Percentiles rank a stretch among this genome's conserved stretches.
These are phyloP conservation scores for Phylloporus scabripes DNA, from an alignment of 768 basidiomycete species.

Conservation along the genomic window DNA sequence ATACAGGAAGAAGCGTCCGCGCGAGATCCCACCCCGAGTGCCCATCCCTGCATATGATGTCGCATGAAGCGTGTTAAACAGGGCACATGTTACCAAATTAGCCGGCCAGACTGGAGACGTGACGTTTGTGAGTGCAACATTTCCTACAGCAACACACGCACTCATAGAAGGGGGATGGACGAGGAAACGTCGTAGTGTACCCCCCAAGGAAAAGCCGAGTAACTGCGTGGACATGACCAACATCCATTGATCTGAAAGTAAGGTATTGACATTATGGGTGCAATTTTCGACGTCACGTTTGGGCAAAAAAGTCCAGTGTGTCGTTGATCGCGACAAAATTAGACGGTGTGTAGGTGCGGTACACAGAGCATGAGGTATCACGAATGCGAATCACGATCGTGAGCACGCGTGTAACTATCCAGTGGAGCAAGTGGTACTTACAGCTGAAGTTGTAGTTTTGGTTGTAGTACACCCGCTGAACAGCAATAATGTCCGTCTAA, in stretches of 20 bases:
- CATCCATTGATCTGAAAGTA: conserved; percentile 48
- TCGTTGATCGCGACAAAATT: not conserved
- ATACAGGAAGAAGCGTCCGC: conserved; percentile 48
- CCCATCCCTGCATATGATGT: conserved; percentile 42
- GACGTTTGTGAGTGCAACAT: not conserved
- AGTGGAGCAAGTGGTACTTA: conserved; percentile 18
- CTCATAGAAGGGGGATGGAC: conserved; percentile 66
- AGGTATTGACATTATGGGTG: not conserved
- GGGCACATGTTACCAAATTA: conserved; percentile 60
- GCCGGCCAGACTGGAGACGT: conserved; percentile 59
- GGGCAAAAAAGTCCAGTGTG: not conserved
- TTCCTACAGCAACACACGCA: conserved; percentile 19
- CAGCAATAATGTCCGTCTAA: conserved; percentile 64
- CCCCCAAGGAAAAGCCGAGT: conserved; percentile 59
- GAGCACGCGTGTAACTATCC: not conserved
- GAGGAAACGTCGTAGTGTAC: conserved; percentile 55
- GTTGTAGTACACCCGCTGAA: conserved; percentile 65
- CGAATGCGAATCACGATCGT: not conserved
- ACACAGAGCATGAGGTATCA: not conserved
- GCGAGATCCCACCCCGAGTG: conserved; percentile 41
- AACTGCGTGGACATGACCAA: conserved; percentile 68
- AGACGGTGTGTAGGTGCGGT: not conserved
- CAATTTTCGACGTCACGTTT: not conserved
- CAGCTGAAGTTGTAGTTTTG: conserved; percentile 50
- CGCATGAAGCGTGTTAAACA: conserved; percentile 72